These are phyloP conservation scores for Centrapalus pauciflorus DNA, from an alignment of 129 eudicot genomes.

Conservation along the genomic window DNA sequence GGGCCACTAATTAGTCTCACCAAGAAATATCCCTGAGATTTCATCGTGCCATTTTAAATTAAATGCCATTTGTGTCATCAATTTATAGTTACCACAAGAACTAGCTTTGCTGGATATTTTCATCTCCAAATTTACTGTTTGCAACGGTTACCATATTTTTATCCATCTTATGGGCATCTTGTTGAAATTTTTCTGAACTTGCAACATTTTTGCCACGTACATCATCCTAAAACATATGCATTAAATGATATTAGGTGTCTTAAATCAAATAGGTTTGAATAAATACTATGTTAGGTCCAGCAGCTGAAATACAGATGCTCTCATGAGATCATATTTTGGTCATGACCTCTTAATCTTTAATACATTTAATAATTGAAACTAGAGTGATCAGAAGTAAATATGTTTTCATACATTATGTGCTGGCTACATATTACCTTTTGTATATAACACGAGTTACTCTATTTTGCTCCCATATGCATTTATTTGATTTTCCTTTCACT, in stretches of 20 bases:
- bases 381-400: not conserved
- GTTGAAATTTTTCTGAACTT: not conserved
- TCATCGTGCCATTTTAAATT: not conserved
- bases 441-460: not conserved
- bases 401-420: conserved; percentile 4
- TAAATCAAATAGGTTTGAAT: too few species aligned
- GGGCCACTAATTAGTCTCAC: not conserved
- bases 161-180: not conserved
- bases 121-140: not conserved
- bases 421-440: not conserved
- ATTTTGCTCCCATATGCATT: not conserved
- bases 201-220: conserved; percentile 9
- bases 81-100: not conserved
- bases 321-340: not conserved
- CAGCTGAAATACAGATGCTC: too few species aligned
- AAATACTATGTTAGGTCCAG: too few species aligned
- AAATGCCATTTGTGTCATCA: not conserved
- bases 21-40: not conserved
- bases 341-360: not conserved
- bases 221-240: not conserved
- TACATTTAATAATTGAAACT: not conserved
- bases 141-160: not conserved
- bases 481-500: not conserved
- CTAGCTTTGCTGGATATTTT: not conserved
- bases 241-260: too few species aligned